Percentiles rank a stretch among this genome's conserved stretches.
Evolutionary conservation across 345 rosid genomes (phyloP).

Genomic region (Pugionium dolabratum): DNA sequence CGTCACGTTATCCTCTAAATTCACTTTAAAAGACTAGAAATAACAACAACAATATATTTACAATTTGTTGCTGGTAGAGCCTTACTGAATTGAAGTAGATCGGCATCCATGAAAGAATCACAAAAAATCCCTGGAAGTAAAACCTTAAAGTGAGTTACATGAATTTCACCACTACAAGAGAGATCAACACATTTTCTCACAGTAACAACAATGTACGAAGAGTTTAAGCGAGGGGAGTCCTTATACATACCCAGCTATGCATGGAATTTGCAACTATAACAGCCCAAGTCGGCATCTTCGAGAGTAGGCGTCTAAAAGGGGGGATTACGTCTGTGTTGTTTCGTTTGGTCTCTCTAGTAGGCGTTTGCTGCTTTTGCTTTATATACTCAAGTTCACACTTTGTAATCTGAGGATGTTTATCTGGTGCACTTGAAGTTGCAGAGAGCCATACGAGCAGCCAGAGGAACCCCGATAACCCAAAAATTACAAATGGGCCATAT

Average conservation of each 20-base stretch:
- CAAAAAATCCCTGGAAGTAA: slow-evolving; percentile 80
- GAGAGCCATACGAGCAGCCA: slow-evolving; percentile 94
- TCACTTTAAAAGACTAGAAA: slow-evolving; percentile 19
- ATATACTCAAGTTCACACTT: slow-evolving; percentile 78
- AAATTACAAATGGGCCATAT: slow-evolving; percentile 91
- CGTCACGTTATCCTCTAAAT: slow-evolving; percentile 18
- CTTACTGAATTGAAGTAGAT: slow-evolving; percentile 89
- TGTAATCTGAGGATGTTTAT: slow-evolving; percentile 75
- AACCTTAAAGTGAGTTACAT: slow-evolving; percentile 5
- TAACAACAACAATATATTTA: not conserved
- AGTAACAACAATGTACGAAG: slow-evolving; percentile 4
- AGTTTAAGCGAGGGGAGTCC: slow-evolving; percentile 5
- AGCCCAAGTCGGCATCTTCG: slow-evolving; percentile 94
- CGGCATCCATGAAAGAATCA: slow-evolving; percentile 99
- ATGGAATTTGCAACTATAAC: slow-evolving; percentile 88
- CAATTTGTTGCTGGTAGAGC: slow-evolving; percentile 7
- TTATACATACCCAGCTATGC: slow-evolving; percentile 85
- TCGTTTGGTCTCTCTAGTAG: slow-evolving; percentile 46
- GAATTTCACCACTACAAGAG: slow-evolving; percentile 2
- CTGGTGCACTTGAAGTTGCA: slow-evolving; percentile 79
- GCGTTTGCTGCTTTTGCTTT: slow-evolving; percentile 46
- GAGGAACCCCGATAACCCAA: slow-evolving; percentile 87
- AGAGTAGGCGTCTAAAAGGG: slow-evolving; percentile 79
- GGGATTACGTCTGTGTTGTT: slow-evolving; percentile 57
- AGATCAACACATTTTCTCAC: not conserved